Base-by-base conservation (phyloP, 1,284 basidiomycete genomes). In the Apiotrichum mycotoxinovorans region DNA sequence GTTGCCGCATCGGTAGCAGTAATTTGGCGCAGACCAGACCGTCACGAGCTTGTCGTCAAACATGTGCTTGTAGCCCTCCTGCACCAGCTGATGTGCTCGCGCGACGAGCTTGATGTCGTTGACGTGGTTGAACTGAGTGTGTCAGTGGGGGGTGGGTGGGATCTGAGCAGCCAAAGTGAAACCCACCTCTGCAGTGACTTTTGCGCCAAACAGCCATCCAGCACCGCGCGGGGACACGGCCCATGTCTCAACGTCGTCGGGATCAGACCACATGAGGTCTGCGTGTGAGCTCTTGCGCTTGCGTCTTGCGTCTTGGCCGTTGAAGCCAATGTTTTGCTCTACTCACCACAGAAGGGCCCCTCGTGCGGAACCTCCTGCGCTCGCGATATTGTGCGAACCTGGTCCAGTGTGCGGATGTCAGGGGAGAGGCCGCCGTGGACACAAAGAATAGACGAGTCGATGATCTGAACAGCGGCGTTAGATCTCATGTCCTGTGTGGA, bases 201-300 rank as follows among this genome's bases (percentile, higher is more conserved):
- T 85, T 14, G 82, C 85, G 11, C 93, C 93, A 63, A 97, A 97
- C n/a, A 97, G 78, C 92, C 92, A 98, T 1, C 93, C 94, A 12
- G 93, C 94, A 8, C 94, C 93, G 53, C 93, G 83, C 8, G 94
- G 93, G 67, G 89, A 92, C 38, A 97, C 90, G 3, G 90, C 91
- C 94, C 93, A 98, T 38, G 89, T 90, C 42, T 93, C 90, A 41
- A 96, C 87, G 37, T 97, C 92, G 71, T 97, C 94, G 0, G 94
- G 93, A 74, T 97, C 93, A 25, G 90, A 93, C 93, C 93, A 97
- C 91, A 96, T 95, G 18, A 97, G 82, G 75, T 96, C 92, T 92
- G 58, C 23, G 33, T 26, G 55, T 60, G 25, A 47, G 50, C n/a
- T n/a, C n/a, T n/a, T n/a, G n/a, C n/a, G n/a, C n/a, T n/a, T n/a